phyloP scores from a whole-genome alignment of 139 green algal genomes.

The Trebouxia sp. region DNA sequence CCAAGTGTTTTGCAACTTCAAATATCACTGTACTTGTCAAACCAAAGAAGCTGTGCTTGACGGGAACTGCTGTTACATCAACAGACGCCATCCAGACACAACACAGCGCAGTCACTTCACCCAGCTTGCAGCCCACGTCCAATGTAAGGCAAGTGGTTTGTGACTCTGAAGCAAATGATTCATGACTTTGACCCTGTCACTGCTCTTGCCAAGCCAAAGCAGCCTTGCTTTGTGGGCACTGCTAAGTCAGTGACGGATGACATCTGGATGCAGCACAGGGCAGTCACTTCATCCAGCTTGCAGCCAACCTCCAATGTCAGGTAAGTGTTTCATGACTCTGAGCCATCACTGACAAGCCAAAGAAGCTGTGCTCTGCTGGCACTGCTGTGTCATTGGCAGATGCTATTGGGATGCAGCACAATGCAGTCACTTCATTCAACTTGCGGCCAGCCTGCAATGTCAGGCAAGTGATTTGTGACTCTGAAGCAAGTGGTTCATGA shows the following conservation, averaged over 20 bases:
- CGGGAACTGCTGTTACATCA: slow-evolving; percentile 55
- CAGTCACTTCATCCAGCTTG: slow-evolving; percentile 59
- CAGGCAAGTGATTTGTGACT: too few relatives aligned
- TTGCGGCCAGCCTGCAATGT: not conserved
- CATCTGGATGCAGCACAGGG: slow-evolving; percentile 68
- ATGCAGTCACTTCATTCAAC: slow-evolving; percentile 59
- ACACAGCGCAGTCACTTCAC: slow-evolving; percentile 71
- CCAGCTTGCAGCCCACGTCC: not conserved
- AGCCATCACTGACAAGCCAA: too few relatives aligned
- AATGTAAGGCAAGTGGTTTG: not conserved
- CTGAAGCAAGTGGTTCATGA: too few relatives aligned
- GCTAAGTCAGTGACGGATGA: slow-evolving; percentile 71
- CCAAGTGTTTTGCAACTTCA: too few relatives aligned
- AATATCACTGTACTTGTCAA: too few relatives aligned
- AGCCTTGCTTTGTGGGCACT: slow-evolving; percentile 41
- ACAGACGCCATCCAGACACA: slow-evolving; percentile 65
- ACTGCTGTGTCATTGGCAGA: slow-evolving; percentile 67
- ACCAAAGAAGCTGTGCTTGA: slow-evolving; percentile 41
- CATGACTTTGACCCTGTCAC: too few relatives aligned
- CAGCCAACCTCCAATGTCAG: too few relatives aligned
- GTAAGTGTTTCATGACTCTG: too few relatives aligned
- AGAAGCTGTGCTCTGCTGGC: slow-evolving; percentile 40
- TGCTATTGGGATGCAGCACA: slow-evolving; percentile 65
- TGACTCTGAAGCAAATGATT: too few relatives aligned
- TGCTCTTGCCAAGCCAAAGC: too few relatives aligned